Percentiles rank a stretch among this genome's conserved stretches.
Conservation (phyloP, 305 asterid genomes). For the Rubia occidens region DNA sequence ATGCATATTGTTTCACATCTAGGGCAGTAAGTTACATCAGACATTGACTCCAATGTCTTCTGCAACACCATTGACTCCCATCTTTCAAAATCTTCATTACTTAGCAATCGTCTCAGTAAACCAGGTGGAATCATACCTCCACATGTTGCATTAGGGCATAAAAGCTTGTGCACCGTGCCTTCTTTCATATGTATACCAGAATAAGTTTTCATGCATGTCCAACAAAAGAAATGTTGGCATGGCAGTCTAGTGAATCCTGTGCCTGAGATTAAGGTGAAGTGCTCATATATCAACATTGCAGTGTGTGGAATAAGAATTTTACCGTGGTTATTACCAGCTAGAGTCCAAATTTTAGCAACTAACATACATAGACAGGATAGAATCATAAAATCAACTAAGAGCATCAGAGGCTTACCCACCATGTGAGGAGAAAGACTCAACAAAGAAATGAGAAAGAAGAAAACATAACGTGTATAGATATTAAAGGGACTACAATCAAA, state of each 20-base stretch:
- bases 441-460: not conserved
- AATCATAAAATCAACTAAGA: not conserved
- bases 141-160: slow-evolving; percentile 76
- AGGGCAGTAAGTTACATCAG: slow-evolving; percentile 84
- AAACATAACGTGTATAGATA: too few relatives aligned
- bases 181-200: slow-evolving; percentile 62
- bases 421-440: too few relatives aligned
- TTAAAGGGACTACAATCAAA: not conserved
- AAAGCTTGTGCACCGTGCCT: slow-evolving; percentile 65
- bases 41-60: slow-evolving; percentile 78
- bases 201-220: slow-evolving; percentile 68
- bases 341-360: not conserved
- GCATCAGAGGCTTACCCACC: too few relatives aligned
- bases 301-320: too few relatives aligned
- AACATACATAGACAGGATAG: not conserved
- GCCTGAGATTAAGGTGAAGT: slow-evolving; percentile 15
- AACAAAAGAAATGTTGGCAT: slow-evolving; percentile 74
- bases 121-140: slow-evolving; percentile 89
- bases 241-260: slow-evolving; percentile 67
- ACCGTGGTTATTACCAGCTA: slow-evolving; percentile 8
- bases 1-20: slow-evolving; percentile 90
- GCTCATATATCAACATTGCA: too few relatives aligned
- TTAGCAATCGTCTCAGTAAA: slow-evolving; percentile 55
- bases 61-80: slow-evolving; percentile 78
- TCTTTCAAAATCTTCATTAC: slow-evolving; percentile 58